These are phyloP conservation scores for Agaricus subrufescens DNA, from an alignment of 768 basidiomycete genomes.

Conservation along the genomic window DNA sequence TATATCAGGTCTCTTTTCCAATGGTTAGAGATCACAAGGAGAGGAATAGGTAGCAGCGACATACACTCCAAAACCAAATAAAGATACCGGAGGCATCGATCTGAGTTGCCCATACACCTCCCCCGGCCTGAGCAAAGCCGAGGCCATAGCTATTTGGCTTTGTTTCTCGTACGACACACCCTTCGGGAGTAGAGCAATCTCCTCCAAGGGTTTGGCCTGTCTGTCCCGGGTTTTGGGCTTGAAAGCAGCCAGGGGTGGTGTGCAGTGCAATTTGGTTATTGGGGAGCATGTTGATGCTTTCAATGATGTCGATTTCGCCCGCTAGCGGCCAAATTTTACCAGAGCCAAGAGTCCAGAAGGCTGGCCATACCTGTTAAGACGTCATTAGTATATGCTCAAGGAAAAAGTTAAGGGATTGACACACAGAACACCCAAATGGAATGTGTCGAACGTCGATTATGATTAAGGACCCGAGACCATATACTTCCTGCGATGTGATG, in stretches of 20 bases:
- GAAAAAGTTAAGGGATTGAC: constrained; percentile 13
- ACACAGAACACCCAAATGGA: constrained; percentile 48
- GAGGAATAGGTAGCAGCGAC: constrained; percentile 12
- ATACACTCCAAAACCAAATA: constrained; percentile 42
- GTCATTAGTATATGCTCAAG: background rate
- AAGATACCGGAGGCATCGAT: constrained; percentile 46
- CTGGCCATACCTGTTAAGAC: constrained; percentile 37
- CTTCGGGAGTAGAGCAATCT: constrained; percentile 55
- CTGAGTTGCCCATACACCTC: constrained; percentile 76
- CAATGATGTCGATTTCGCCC: constrained; percentile 66
- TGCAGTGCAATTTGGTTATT: constrained; percentile 81
- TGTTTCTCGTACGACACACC: constrained; percentile 62
- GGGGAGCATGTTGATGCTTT: constrained; percentile 71
- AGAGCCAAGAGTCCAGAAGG: constrained; percentile 44
- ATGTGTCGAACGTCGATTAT: constrained; percentile 43
- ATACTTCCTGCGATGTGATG: constrained; percentile 37
- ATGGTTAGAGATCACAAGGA: background rate
- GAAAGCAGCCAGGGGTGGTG: constrained; percentile 43
- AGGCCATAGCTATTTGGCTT: constrained; percentile 59
- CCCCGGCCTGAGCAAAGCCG: constrained; percentile 63
- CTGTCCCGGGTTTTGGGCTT: constrained; percentile 32
- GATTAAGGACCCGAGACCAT: constrained; percentile 38
- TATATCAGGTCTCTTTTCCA: constrained; percentile 35
- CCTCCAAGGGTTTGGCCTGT: constrained; percentile 46
- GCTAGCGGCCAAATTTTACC: constrained; percentile 36